These are phyloP conservation scores for Parachlorella kessleri DNA, from an alignment of 139 green algal genomes.

Conservation along the genomic window DNA sequence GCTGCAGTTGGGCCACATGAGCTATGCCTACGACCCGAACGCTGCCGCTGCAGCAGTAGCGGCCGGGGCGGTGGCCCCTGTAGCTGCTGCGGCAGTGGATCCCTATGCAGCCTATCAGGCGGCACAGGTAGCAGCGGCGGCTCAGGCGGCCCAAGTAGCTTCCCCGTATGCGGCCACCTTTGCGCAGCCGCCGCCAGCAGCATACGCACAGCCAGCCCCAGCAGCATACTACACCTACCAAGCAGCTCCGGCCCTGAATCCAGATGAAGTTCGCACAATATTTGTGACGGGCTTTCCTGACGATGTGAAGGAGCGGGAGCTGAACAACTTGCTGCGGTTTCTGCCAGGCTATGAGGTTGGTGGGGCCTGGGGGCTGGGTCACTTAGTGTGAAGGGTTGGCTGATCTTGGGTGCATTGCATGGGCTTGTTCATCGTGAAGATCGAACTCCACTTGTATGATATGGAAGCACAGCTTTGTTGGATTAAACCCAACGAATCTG, in stretches of 20 bases:
- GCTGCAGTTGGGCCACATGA: no score
- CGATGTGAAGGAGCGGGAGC: constrained; percentile 91
- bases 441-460: no score
- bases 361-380: no score
- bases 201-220: not conserved
- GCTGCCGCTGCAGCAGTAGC: not conserved
- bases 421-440: no score
- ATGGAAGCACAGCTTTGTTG: no score
- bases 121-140: not conserved
- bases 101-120: not conserved
- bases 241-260: not conserved
- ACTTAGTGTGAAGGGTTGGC: not conserved
- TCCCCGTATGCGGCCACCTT: not conserved
- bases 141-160: not conserved
- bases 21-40: not conserved
- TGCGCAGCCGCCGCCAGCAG: not conserved
- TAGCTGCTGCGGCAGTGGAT: not conserved
- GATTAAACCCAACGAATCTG: no score
- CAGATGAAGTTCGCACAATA: constrained; percentile 84
- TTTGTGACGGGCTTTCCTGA: constrained; percentile 90
- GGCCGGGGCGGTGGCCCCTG: no score
- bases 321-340: constrained; percentile 95
- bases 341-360: constrained; percentile 88
- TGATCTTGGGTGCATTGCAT: not conserved
- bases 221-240: not conserved